Percentiles rank a stretch among this genome's conserved stretches.
phyloP scores from a whole-genome alignment of 1,284 basidiomycete genomes.

The Rhodotorula sp. region DNA sequence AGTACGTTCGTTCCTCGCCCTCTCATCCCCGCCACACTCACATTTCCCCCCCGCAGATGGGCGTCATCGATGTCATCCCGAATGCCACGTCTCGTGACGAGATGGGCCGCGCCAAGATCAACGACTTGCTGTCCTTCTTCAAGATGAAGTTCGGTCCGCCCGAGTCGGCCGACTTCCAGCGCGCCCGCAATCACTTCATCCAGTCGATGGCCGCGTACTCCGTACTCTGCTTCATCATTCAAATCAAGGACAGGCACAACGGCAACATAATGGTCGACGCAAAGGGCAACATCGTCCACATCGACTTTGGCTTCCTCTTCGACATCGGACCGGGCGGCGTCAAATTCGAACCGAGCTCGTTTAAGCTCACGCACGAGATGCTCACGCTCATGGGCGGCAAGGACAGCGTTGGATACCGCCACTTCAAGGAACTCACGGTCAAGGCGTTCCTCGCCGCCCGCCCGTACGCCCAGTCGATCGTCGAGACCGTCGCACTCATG shows the following conservation, averaged over 20 bases:
- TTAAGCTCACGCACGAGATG: slow-evolving; percentile 99
- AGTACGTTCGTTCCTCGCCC: slow-evolving; percentile 55
- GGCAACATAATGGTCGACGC: slow-evolving; percentile 99
- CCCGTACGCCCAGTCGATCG: slow-evolving; percentile 83
- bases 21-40: slow-evolving; percentile 13
- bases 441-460: slow-evolving; percentile 95
- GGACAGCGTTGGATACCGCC: slow-evolving; percentile 84
- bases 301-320: slow-evolving; percentile 97
- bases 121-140: slow-evolving; percentile 92
- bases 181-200: slow-evolving; percentile 92
- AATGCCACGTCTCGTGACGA: slow-evolving; percentile 98
- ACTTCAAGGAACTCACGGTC: slow-evolving; percentile 90
- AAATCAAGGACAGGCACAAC: slow-evolving; percentile 97
- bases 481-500: slow-evolving; percentile 88
- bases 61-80: slow-evolving; percentile 97
- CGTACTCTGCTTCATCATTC: slow-evolving; percentile 95
- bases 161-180: slow-evolving; percentile 86
- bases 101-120: slow-evolving; percentile 98
- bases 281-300: slow-evolving; percentile 91
- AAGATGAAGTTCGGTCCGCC: slow-evolving; percentile 88
- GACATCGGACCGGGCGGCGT: slow-evolving; percentile 80
- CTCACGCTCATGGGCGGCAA: slow-evolving; percentile 94
- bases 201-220: slow-evolving; percentile 99
- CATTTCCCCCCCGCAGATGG: slow-evolving; percentile 62
- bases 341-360: slow-evolving; percentile 94